Evolutionary conservation across 106 monocot genomes (phyloP), one percentile per base, ranked within the genome.

Genomic region (Platanthera guangdongensis): DNA sequence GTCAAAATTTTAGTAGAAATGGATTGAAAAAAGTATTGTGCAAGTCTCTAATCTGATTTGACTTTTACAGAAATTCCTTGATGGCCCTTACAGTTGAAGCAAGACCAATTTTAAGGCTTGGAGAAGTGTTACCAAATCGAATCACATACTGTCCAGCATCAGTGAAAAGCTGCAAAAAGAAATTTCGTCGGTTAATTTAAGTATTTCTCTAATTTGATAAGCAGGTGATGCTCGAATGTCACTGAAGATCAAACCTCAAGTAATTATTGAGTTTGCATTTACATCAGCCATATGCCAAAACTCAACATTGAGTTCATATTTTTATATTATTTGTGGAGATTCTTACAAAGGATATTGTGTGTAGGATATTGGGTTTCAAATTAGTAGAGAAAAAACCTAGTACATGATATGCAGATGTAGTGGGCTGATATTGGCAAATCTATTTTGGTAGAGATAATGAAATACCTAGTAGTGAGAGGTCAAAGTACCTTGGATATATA

Each of bases 101-200:
- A 67, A 75, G 18, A n/a, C 78, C 77, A 77, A 52, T 32, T n/a
- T 63, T 54, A 18, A 69, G 52, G 53, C 39, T 50, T 81, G 83
- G 63, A 69, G 70, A 79, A 53, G 77, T 52, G 80, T 75, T 64
- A 9, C 94, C 97, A 84, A 99, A 99, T 78, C 94, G 84, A 76
- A 99, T 99, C 18, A 88, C 97, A 86, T 99, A 99, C 78, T 92
- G 94, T 48, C 97, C 97, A 64, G 97, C 97, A 85, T 99, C 97
- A 28, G 97, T 99, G 75, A 99, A 99, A 47, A 99, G 94, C 97
- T 99, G 91, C 75, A 79, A 57, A 76, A 51, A 70, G 65, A 65
- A 65, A 62, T 60, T 60, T 18, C 21, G 21, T 60, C 9, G 21
- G 21, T 19, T 19, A 60, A 21, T 60, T 60, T 19, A 11, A 19